These are phyloP conservation scores for Niveomyces coronatus DNA, from an alignment of 2,329 filamentous ascomycete genomes.

Conservation along the genomic window DNA sequence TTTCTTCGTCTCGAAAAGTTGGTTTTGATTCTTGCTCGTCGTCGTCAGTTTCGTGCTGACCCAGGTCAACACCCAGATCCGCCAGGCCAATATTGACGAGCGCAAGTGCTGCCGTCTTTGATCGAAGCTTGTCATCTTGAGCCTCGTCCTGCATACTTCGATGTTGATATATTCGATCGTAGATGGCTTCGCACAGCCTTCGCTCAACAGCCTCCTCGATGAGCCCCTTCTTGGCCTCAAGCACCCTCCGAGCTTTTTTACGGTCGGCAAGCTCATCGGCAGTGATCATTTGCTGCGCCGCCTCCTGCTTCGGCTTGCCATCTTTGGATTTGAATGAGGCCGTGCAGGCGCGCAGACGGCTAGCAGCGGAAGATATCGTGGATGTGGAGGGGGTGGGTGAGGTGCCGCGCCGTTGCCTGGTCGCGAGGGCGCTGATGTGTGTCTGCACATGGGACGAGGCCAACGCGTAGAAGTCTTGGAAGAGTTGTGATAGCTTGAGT, in stretches of 20 bases:
- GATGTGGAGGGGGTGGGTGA: constrained; percentile 46
- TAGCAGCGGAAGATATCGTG: constrained; percentile 41
- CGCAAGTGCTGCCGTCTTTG: constrained; percentile 80
- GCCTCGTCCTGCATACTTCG: constrained; percentile 88
- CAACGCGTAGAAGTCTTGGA: constrained; percentile 85
- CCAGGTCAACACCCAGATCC: constrained; percentile 72
- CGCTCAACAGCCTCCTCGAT: constrained; percentile 90
- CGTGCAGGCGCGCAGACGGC: constrained; percentile 45
- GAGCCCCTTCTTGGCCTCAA: constrained; percentile 66
- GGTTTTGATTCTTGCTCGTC: constrained; percentile 36
- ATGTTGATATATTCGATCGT: constrained; percentile 83
- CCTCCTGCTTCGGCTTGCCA: constrained; percentile 32
- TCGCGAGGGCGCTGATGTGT: constrained; percentile 72
- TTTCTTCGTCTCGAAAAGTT: constrained; percentile 43
- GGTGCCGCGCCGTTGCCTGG: constrained; percentile 59
- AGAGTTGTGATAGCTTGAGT: constrained; percentile 72
- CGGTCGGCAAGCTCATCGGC: constrained; percentile 71
- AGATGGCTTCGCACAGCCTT: constrained; percentile 73
- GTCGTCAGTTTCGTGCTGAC: constrained; percentile 43
- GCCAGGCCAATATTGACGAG: constrained; percentile 85
- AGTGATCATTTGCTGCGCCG: constrained; percentile 80
- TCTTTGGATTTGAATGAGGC: constrained; percentile 44
- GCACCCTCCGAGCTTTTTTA: constrained; percentile 63
- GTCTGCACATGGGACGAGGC: constrained; percentile 76
- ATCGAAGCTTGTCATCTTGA: constrained; percentile 86